Conservation (phyloP, 2,329 filamentous ascomycete genomes). For the Elsinoe batatas region DNA sequence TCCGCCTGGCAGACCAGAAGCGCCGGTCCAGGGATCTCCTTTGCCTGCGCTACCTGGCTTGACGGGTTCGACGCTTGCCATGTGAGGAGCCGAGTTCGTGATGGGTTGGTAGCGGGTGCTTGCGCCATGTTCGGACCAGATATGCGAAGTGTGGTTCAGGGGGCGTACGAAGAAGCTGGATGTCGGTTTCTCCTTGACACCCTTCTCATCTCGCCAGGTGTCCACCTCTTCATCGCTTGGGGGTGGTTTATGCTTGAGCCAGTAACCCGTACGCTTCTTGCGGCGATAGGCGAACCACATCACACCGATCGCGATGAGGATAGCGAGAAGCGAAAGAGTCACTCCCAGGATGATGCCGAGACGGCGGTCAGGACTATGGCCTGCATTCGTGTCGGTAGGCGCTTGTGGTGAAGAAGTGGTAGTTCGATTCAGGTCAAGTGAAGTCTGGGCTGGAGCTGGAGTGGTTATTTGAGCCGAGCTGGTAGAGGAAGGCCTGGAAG, state of each 20-base stretch:
- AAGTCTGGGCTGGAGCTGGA: constrained; percentile 8
- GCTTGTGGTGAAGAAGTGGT: constrained; percentile 7
- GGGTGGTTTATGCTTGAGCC: constrained; percentile 11
- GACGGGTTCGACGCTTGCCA: background rate
- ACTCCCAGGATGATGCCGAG: constrained; percentile 19
- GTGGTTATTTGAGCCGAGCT: background rate
- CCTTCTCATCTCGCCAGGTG: constrained; percentile 9
- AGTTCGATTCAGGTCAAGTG: constrained; percentile 10
- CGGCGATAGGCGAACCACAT: constrained; percentile 17
- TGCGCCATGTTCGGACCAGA: constrained; percentile 3
- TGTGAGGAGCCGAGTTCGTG: background rate
- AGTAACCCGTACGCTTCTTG: constrained; percentile 13
- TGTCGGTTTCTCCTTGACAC: background rate
- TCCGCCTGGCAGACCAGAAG: background rate
- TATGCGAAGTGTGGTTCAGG: constrained; percentile 8
- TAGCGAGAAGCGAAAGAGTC: constrained; percentile 16
- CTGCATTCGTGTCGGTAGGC: background rate
- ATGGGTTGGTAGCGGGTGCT: background rate
- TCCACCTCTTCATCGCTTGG: constrained; percentile 13
- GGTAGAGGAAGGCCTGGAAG: background rate
- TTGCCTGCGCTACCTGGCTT: background rate
- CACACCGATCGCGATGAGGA: constrained; percentile 15
- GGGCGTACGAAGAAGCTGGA: constrained; percentile 8
- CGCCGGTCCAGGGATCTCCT: background rate
- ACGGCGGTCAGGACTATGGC: background rate